Base-by-base conservation (phyloP, 768 basidiomycete species). In the Leccinellum luteum region DNA sequence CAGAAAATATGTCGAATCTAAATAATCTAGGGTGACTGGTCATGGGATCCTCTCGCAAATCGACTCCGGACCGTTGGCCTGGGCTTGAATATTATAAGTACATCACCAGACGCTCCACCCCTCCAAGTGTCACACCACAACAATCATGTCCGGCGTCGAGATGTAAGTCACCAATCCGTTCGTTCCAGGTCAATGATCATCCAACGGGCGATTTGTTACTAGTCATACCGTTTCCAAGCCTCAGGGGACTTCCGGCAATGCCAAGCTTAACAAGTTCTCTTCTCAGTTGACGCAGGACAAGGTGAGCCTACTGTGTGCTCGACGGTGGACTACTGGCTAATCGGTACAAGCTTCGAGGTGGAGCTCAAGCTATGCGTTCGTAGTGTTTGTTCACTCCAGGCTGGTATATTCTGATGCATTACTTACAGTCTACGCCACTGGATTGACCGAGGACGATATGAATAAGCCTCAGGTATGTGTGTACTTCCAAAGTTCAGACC, bases 281-380 rank as follows among this genome's bases (percentile, higher is more conserved):
- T 75, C 79, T 57, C 82, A 84, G 60, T 64, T 93, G 50, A 93
- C 91, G 1, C 87, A 92, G 73, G 79, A 86, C 68, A 92, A 92
- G 79, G 89, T 85, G 30, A 52, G 70, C n/a, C 21, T 58, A n/a
- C 4, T 19, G 51, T 23, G n/a, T 31, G 19, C 35, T 51, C 14
- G 52, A 45, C n/a, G 14, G 10, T 21, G 15, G 32, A 51, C 17
- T 38, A 4, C 54, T 61, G 13, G 59, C 48, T 52, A 45, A 28
- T 35, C 14, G 21, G 51, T 49, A 6, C 48, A 45, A 85, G 85
- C 71, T 76, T 56, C 84, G 80, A 52, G 91, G 90, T 60, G 87
- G 84, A 35, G 90, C 91, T 9, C 90, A 93, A 72, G 91, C 91
- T 34, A 93, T 93, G 92, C 77, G 90, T 92, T 65, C 72, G 87